These are phyloP conservation scores for Fusarium sulawesiense DNA, from an alignment of 2,329 filamentous ascomycete species.

Conservation along the genomic window DNA sequence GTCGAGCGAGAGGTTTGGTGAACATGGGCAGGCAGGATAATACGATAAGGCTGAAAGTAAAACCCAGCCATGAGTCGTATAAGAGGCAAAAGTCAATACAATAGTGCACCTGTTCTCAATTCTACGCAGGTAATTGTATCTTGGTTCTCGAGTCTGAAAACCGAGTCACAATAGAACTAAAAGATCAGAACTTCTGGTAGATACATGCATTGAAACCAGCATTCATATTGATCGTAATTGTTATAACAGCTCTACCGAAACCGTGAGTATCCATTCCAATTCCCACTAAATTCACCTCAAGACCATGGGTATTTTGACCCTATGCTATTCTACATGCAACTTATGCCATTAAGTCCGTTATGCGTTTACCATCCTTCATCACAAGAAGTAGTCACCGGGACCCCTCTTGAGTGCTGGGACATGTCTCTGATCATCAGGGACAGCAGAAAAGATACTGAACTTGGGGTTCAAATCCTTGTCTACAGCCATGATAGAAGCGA, in stretches of 20 bases:
- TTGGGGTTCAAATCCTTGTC: constrained; percentile 86
- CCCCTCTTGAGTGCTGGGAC: constrained; percentile 78
- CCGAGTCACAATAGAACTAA: neutral
- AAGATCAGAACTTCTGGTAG: neutral
- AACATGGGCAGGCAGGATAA: neutral
- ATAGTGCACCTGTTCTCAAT: neutral
- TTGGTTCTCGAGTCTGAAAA: neutral
- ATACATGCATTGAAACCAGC: neutral
- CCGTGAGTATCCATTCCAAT: constrained; percentile 36
- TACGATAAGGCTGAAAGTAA: neutral
- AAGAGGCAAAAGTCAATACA: neutral
- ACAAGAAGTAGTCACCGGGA: constrained; percentile 78
- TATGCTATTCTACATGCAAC: constrained; percentile 57
- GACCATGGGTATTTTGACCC: constrained; percentile 57
- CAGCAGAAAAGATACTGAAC: constrained; percentile 91
- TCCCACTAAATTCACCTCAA: constrained; percentile 48
- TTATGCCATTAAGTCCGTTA: constrained; percentile 44
- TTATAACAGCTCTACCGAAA: constrained; percentile 44
- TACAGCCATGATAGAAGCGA: constrained; percentile 96
- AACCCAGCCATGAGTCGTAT: neutral
- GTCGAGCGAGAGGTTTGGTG: neutral
- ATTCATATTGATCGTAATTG: constrained; percentile 27
- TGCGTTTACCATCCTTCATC: constrained; percentile 45
- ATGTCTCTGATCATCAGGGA: constrained; percentile 86
- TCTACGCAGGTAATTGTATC: neutral